Evolutionary conservation across 176 grass and related monocot genomes (phyloP).

Genomic region (Oryza officinalis): DNA sequence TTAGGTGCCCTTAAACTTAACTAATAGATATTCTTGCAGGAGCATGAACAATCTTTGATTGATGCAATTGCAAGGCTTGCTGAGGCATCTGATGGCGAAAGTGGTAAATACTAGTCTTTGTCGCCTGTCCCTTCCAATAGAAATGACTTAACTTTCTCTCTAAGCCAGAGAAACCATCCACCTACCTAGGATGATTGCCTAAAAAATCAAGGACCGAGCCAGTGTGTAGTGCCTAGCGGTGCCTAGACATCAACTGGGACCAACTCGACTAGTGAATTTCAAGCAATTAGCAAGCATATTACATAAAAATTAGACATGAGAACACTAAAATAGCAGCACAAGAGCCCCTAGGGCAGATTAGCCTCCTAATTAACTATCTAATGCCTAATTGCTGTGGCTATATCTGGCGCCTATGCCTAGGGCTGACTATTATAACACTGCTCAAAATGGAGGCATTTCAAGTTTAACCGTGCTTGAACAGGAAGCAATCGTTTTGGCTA

Average conservation of each 20-base stretch:
- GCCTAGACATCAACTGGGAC: neutral
- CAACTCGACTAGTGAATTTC: neutral
- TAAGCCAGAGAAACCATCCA: neutral
- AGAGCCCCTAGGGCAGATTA: neutral
- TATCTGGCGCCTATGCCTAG: neutral
- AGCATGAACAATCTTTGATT: constrained; percentile 74
- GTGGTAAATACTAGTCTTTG: constrained; percentile 46
- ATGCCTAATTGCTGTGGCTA: neutral
- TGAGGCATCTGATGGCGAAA: constrained; percentile 71
- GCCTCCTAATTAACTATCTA: neutral
- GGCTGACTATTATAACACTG: neutral
- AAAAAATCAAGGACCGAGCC: neutral
- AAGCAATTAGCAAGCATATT: neutral
- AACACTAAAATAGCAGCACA: neutral
- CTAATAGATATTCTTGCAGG: constrained; percentile 40
- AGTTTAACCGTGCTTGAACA: neutral
- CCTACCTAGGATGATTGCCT: neutral
- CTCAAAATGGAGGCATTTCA: neutral
- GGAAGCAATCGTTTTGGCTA: neutral
- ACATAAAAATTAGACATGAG: neutral
- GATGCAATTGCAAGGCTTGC: constrained; percentile 67
- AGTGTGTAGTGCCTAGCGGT: neutral
- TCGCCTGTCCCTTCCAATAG: neutral
- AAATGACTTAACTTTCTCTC: neutral
- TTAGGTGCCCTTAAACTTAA: constrained; percentile 14